Conservation (phyloP, 495 filamentous ascomycete species). For the Hypomontagnella submonticulosa region DNA sequence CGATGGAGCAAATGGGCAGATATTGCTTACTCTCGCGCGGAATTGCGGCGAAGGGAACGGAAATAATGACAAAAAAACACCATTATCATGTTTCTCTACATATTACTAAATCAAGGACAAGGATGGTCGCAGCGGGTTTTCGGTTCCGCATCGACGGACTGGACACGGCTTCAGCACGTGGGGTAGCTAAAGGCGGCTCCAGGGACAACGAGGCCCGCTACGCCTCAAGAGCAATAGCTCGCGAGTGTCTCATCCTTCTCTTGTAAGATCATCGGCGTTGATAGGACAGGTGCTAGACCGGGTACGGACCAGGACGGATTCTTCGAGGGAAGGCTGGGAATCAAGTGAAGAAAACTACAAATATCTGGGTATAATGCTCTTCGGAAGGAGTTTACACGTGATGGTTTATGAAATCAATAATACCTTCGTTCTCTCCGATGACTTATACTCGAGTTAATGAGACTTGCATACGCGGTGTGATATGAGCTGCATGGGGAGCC, state of each 20-base stretch:
- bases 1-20: background rate
- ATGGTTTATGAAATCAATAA: background rate
- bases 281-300: constrained; percentile 2
- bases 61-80: too few relatives aligned
- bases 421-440: too few relatives aligned
- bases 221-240: constrained; percentile 7
- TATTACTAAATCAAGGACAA: background rate
- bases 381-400: too few relatives aligned
- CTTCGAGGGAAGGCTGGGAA: constrained; percentile 4
- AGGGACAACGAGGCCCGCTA: background rate
- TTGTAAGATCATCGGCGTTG: constrained; percentile 20
- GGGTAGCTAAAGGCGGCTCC: background rate
- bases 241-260: constrained; percentile 33
- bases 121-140: background rate
- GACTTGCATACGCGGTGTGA: too few relatives aligned
- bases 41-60: background rate
- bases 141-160: background rate
- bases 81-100: too few relatives aligned
- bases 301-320: constrained; percentile 18
- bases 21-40: constrained; percentile 1
- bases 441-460: too few relatives aligned
- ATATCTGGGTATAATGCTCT: background rate
- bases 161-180: background rate
- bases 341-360: background rate
- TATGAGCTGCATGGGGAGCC: too few relatives aligned